Evolutionary conservation across 192 early-diverging fungal species (phyloP), one percentile per base, ranked within the genome.

Genomic region (Funneliformis geosporum): DNA sequence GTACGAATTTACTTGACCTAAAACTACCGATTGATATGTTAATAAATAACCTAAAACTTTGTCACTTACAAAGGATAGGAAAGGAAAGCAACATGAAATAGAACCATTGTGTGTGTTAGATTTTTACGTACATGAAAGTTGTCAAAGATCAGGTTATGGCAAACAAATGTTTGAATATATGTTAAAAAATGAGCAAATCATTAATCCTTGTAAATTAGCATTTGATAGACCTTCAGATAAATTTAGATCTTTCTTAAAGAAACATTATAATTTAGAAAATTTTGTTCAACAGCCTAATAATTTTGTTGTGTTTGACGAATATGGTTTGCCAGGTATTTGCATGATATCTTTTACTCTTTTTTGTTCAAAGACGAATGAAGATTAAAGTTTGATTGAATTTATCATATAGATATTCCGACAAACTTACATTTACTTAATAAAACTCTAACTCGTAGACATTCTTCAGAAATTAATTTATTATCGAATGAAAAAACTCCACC

Each of bases 181-280:
- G 83, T 75, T 84, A 75, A 82, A 72, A 65, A 82, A 79, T 8
- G 81, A 85, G 28, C 50, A 73, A 16, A 76, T 85, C 50, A 70
- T 80, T 8, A 55, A 55, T 55, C 84, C 84, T 2, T 71, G 43
- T 28, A 81, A 85, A 47, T 79, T 85, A 60, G 84, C 84, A n/a
- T 85, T 82, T 72, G 84, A 85, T 46, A 71, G 84, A 66, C 84
- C 84, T 7, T 82, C 81, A 43, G 77, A 81, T 33, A 85, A 85
- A 62, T 69, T 85, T 8, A 76, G 67, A 50, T 73, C 68, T 8
- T 85, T 85, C 44, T 75, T 85, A 23, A 82, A 67, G 28, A 85
- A 85, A 65, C 38, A 85, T 78, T 85, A 82, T 69, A 60, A 76
- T 59, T 71, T 85, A 42, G 72, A 75, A 6, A 65, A 82, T 61